A percentile compares a stretch with the other conserved stretches of the same genome.
Conservation (phyloP, 371 early-diverging fungal genomes). For the Mortierella sp. region DNA sequence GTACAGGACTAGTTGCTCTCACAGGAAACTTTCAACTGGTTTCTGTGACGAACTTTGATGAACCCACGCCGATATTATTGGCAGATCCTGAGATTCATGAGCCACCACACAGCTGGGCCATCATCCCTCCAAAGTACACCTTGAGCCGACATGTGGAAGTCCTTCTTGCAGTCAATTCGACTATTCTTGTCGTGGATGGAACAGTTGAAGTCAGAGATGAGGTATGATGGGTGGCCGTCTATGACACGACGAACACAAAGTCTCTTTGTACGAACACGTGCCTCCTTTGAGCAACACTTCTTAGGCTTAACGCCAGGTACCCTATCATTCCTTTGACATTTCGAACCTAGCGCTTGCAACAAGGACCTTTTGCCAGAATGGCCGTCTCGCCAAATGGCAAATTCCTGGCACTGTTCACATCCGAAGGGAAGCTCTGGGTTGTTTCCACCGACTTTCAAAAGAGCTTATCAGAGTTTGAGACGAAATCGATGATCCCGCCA, state of each 20-base stretch:
- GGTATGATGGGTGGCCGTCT: slow-evolving; percentile 50
- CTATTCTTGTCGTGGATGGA: slow-evolving; percentile 85
- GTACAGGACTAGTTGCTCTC: slow-evolving; percentile 88
- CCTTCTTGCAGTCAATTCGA: slow-evolving; percentile 78
- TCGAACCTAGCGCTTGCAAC: slow-evolving; percentile 72
- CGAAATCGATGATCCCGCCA: slow-evolving; percentile 74
- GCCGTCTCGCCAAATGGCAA: slow-evolving; percentile 94
- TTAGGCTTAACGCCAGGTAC: background rate
- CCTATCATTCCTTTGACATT: background rate
- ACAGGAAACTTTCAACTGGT: slow-evolving; percentile 85
- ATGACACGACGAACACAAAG: background rate
- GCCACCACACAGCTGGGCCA: slow-evolving; percentile 86
- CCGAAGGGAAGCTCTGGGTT: slow-evolving; percentile 88
- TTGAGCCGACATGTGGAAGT: slow-evolving; percentile 92
- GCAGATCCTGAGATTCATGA: slow-evolving; percentile 82
- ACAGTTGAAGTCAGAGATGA: slow-evolving; percentile 83
- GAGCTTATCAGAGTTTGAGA: slow-evolving; percentile 86
- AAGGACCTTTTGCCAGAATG: slow-evolving; percentile 92
- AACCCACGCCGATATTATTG: slow-evolving; percentile 84
- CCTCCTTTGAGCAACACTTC: background rate
- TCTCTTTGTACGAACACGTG: background rate
- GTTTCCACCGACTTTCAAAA: slow-evolving; percentile 95
- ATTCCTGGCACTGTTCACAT: slow-evolving; percentile 85
- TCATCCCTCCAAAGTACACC: slow-evolving; percentile 89
- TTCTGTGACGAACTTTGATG: slow-evolving; percentile 82